These are phyloP conservation scores for Sporothrix protearum DNA, from an alignment of 2,329 filamentous ascomycete genomes.

Conservation along the genomic window DNA sequence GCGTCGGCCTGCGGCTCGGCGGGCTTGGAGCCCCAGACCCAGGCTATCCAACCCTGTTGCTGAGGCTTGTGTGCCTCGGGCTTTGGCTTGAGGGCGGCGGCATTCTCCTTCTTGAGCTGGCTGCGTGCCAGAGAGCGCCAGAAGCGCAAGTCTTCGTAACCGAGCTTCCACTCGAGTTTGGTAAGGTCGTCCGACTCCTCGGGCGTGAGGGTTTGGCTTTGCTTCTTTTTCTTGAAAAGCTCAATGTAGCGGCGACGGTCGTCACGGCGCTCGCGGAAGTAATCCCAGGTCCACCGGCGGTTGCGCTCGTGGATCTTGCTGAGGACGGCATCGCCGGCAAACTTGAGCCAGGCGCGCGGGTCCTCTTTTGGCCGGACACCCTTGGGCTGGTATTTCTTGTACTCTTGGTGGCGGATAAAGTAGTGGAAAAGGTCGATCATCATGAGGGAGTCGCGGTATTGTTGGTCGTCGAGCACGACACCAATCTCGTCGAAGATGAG, in stretches of 20 bases:
- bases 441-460: constrained; percentile 97
- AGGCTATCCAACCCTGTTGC: constrained; percentile 84
- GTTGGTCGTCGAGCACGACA: constrained; percentile 93
- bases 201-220: constrained; percentile 64
- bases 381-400: constrained; percentile 88
- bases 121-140: constrained; percentile 94
- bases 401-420: constrained; percentile 95
- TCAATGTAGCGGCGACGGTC: constrained; percentile 85
- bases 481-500: constrained; percentile 96
- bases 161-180: constrained; percentile 78
- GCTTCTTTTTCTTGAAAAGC: constrained; percentile 91
- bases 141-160: constrained; percentile 93
- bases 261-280: constrained; percentile 87
- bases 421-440: constrained; percentile 98
- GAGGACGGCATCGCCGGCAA: constrained; percentile 84
- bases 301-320: constrained; percentile 95
- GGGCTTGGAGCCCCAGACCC: constrained; percentile 83
- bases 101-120: constrained; percentile 90
- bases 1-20: constrained; percentile 51
- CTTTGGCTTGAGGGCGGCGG: constrained; percentile 82
- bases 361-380: constrained; percentile 78
- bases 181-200: constrained; percentile 71
- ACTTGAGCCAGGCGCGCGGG: constrained; percentile 85
- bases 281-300: constrained; percentile 91
- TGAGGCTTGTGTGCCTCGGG: constrained; percentile 44